These are phyloP conservation scores for Solanum bulbocastanum DNA, from an alignment of 257 asterid genomes.

Conservation along the genomic window DNA sequence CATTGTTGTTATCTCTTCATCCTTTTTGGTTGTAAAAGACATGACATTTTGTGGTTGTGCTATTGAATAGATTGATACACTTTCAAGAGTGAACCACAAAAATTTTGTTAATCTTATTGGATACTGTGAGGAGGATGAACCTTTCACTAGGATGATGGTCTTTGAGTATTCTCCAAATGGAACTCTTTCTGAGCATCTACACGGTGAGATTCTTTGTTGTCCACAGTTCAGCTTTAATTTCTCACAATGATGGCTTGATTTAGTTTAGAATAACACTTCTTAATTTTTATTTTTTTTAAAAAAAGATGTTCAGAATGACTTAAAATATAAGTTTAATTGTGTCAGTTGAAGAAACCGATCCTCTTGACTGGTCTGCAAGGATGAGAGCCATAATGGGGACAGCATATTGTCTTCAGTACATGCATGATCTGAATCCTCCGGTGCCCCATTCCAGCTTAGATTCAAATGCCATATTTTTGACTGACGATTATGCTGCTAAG, in stretches of 20 bases:
- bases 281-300: not conserved
- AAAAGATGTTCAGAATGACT: not conserved
- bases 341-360: slow-evolving; percentile 72
- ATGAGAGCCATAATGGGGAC: slow-evolving; percentile 79
- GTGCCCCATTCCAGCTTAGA: slow-evolving; percentile 44
- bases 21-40: not conserved
- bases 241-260: not conserved
- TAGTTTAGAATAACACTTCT: not conserved
- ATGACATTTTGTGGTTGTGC: not conserved
- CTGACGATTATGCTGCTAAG: slow-evolving; percentile 98
- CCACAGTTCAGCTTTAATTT: not conserved
- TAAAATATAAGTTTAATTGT: not conserved
- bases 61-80: slow-evolving; percentile 47
- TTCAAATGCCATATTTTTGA: slow-evolving; percentile 44
- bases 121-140: slow-evolving; percentile 81
- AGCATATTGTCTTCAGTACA: slow-evolving; percentile 72
- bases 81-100: slow-evolving; percentile 90
- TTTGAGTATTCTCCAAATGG: slow-evolving; percentile 97
- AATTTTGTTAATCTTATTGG: slow-evolving; percentile 84
- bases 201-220: slow-evolving; percentile 37
- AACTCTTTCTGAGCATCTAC: slow-evolving; percentile 70
- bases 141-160: slow-evolving; percentile 93
- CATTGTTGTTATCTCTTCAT: not conserved
- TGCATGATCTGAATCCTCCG: slow-evolving; percentile 81
- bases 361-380: slow-evolving; percentile 85